phyloP scores from a whole-genome alignment of 164 flowering plant species.

The Litsea cubeba region DNA sequence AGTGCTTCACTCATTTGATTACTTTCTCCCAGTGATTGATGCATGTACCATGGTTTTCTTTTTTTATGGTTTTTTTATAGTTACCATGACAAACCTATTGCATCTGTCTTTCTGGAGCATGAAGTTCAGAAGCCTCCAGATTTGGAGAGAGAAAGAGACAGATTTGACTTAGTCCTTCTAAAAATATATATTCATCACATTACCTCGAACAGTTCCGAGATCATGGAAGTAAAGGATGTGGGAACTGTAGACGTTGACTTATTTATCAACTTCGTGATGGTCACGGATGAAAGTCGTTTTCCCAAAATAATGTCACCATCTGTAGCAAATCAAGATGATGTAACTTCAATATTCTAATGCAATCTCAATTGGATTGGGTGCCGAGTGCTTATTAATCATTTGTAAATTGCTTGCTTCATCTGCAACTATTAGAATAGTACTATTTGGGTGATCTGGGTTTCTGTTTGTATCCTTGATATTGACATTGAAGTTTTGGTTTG shows the following conservation, averaged over 20 bases:
- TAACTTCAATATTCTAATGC: neutral
- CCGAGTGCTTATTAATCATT: neutral
- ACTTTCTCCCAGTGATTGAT: too few relatives aligned
- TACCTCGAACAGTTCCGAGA: neutral
- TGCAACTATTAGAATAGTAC: neutral
- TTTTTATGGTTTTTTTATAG: neutral
- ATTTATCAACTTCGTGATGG: conserved; percentile 1
- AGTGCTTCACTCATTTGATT: too few relatives aligned
- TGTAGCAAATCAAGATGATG: neutral
- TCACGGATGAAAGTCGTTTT: conserved; percentile 1
- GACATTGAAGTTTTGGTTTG: neutral
- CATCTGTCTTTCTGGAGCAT: too few relatives aligned
- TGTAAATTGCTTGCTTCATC: neutral
- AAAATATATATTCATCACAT: neutral
- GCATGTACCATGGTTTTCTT: neutral
- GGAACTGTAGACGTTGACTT: neutral
- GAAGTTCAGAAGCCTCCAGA: too few relatives aligned
- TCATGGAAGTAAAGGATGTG: neutral
- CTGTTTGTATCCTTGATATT: neutral
- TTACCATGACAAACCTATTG: neutral
- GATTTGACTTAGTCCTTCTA: neutral
- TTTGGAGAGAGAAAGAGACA: neutral
- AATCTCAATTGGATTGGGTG: neutral
- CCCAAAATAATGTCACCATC: neutral
- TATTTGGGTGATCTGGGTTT: neutral